Evolutionary conservation across 1,139 yeast species (phyloP), one percentile per base, ranked within the genome.

Genomic region (Yamadazyma conglobata): DNA sequence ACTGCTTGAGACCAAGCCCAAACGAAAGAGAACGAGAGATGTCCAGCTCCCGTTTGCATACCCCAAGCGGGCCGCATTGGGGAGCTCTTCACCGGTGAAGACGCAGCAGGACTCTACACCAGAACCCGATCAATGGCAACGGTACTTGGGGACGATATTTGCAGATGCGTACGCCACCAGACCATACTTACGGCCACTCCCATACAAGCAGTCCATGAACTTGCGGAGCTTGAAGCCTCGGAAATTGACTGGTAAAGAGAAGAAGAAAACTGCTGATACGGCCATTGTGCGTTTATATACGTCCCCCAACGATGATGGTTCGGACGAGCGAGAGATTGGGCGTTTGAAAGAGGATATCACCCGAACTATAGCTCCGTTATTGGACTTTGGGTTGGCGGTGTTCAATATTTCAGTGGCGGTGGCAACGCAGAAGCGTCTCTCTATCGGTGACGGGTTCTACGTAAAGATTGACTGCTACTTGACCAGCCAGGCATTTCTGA

Each of bases 161-260:
- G 76, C 83, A 0, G 79, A 77, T 32, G 89, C 87, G 2, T 82
- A 89, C 85, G 88, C 94, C 7, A 86, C 95, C 0, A 60, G 95
- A 29, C 86, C 93, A 0, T 81, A 85, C 0, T 46, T 67, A 24
- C 62, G 60, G 26, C 70, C 79, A 0, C 56, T 80, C 5, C 50
- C 64, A 31, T 75, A 71, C 48, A 72, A 74, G 11, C 74, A 82
- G 22, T 54, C 47, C 15, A 50, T 80, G 26, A 51, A 58, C 5
- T 48, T 82, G 9, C 59, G 43, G 31, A 48, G 59, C 27, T 44
- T 52, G 24, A 54, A 39, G 13, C 65, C 73, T 0, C 60, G 56
- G 37, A 51, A 50, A 18, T 34, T 52, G 13, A 38, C 47, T 5
- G 49, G 49, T 23, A 50, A 44, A 31, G 51, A 50, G 19, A 44